phyloP scores from a whole-genome alignment of 2,329 filamentous ascomycete species.

The Penicillium sclerotiorum region DNA sequence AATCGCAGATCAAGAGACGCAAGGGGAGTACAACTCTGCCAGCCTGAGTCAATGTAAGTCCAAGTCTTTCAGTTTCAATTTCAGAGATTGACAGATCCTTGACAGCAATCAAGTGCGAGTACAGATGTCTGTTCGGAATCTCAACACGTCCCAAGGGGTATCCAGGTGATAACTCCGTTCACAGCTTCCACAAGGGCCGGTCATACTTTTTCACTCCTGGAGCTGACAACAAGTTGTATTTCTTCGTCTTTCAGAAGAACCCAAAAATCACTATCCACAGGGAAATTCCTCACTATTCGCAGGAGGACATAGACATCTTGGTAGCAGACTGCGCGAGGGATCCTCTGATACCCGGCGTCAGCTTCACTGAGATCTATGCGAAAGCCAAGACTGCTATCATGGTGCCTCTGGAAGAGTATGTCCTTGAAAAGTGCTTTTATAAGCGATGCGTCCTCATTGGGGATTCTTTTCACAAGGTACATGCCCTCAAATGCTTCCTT shows the following conservation, averaged over 20 bases:
- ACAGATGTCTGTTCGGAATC: constrained; percentile 27
- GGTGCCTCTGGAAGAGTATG: constrained; percentile 39
- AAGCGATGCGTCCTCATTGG: constrained; percentile 45
- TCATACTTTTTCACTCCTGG: constrained; percentile 18
- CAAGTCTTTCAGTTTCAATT: neutral
- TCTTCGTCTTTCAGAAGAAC: constrained; percentile 26
- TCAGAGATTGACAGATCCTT: neutral
- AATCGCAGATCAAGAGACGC: constrained; percentile 14
- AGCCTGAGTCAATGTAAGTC: constrained; percentile 5
- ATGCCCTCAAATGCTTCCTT: neutral
- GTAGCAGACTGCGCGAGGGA: constrained; percentile 29
- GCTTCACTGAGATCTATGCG: constrained; percentile 40
- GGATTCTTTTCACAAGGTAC: constrained; percentile 48
- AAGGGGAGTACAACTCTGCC: constrained; percentile 7
- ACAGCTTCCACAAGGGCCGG: constrained; percentile 14
- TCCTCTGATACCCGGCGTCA: constrained; percentile 29
- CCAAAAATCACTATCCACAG: constrained; percentile 24
- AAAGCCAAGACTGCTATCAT: constrained; percentile 25
- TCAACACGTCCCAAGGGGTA: constrained; percentile 11
- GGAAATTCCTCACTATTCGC: constrained; percentile 34
- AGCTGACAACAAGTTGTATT: constrained; percentile 14
- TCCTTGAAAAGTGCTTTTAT: constrained; percentile 45
- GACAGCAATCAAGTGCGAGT: constrained; percentile 20
- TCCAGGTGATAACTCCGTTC: constrained; percentile 4
- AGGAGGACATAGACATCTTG: constrained; percentile 17